A percentile compares a stretch with the other conserved stretches of the same genome.
Evolutionary conservation across 1,284 basidiomycete genomes (phyloP).

Genomic region (Ganoderma boninense): DNA sequence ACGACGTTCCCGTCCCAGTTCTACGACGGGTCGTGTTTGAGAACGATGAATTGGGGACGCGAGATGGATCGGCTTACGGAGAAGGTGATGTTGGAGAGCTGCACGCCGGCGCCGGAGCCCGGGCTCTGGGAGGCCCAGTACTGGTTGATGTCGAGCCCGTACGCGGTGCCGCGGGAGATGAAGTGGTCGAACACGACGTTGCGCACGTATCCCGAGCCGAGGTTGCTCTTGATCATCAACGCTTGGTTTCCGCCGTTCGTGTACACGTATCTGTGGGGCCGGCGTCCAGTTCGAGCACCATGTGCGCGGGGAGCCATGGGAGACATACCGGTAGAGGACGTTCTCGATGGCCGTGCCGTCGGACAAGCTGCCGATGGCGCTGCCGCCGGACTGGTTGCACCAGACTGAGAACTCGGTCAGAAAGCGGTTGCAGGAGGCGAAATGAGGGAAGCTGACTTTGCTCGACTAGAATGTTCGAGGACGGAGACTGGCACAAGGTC

Average conservation of each 20-base stretch:
- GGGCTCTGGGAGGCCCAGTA: constrained; percentile 41
- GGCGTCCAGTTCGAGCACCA: too few species aligned
- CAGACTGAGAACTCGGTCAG: constrained; percentile 34
- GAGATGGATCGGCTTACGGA: constrained; percentile 26
- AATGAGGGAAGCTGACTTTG: constrained; percentile 31
- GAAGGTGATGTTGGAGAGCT: constrained; percentile 43
- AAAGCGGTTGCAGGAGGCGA: too few species aligned
- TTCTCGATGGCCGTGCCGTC: constrained; percentile 44
- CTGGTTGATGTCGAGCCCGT: constrained; percentile 45
- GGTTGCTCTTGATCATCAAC: constrained; percentile 49
- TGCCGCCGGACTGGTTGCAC: constrained; percentile 49
- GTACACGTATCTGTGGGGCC: constrained; percentile 37
- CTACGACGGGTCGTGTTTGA: constrained; percentile 19
- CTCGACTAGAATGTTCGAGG: constrained; percentile 45
- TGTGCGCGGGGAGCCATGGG: neutral
- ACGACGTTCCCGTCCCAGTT: constrained; percentile 46
- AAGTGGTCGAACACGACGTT: constrained; percentile 47
- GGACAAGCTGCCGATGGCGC: constrained; percentile 46
- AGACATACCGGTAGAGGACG: constrained; percentile 39
- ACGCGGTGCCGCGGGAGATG: constrained; percentile 43
- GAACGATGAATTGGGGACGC: neutral
- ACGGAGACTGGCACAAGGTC: constrained; percentile 32
- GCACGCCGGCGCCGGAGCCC: constrained; percentile 39
- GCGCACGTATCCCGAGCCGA: constrained; percentile 43
- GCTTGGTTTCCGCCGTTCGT: constrained; percentile 47